Evolutionary conservation across 495 filamentous ascomycete genomes (phyloP).

Genomic region (Rhizodiscina lignyota): DNA sequence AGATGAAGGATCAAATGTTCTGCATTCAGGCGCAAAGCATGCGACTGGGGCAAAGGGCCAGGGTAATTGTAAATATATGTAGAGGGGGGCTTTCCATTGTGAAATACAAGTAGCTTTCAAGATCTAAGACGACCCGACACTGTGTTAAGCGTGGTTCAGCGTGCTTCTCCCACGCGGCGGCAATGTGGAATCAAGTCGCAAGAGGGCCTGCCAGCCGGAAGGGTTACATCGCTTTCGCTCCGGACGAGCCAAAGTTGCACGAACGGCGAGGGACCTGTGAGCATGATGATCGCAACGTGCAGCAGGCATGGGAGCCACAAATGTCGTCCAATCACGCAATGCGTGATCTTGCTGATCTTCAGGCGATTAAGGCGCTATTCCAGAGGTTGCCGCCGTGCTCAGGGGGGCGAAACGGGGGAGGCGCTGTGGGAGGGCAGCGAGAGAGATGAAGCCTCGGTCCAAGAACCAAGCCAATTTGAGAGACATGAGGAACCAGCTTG

Average conservation of each 20-base stretch:
- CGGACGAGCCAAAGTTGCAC: not conserved
- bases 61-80: not conserved
- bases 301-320: not conserved
- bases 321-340: too few relatives aligned
- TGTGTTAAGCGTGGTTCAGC: slow-evolving; percentile 1
- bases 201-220: slow-evolving; percentile 3
- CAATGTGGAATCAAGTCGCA: not conserved
- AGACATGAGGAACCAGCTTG: too few relatives aligned
- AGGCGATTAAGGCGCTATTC: too few relatives aligned
- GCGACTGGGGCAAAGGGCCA: not conserved
- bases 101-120: not conserved
- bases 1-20: too few relatives aligned
- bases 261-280: too few relatives aligned
- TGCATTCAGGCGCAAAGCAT: not conserved
- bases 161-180: not conserved
- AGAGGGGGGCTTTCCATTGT: not conserved
- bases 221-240: slow-evolving; percentile 12
- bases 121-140: not conserved
- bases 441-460: too few relatives aligned
- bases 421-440: too few relatives aligned
- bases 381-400: too few relatives aligned
- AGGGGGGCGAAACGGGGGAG: too few relatives aligned
- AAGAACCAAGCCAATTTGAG: too few relatives aligned
- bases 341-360: too few relatives aligned
- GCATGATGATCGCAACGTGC: not conserved